Evolutionary conservation across 2,329 filamentous ascomycete species (phyloP).

Genomic region (Paecilomyces niveus): DNA sequence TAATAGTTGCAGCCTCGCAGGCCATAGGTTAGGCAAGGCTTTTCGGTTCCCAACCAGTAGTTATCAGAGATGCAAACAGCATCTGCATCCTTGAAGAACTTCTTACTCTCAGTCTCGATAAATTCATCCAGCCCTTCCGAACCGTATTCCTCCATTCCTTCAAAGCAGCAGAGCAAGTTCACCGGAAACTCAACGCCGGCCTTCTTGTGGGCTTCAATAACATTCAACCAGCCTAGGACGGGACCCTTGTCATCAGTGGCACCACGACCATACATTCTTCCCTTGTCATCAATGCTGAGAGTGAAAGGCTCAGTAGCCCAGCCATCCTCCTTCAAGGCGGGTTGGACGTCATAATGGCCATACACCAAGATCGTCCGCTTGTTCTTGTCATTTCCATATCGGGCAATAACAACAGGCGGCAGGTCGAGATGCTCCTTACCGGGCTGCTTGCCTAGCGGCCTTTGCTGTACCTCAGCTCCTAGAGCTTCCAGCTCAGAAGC

Average conservation of each 20-base stretch:
- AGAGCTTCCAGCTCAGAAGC: conserved; percentile 73
- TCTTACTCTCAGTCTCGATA: conserved; percentile 82
- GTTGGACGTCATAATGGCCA: conserved; percentile 98
- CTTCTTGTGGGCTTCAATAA: conserved; percentile 95
- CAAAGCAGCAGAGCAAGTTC: conserved; percentile 98
- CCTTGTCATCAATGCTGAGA: conserved; percentile 79
- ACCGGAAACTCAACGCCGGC: conserved; percentile 91
- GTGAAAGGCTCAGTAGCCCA: conserved; percentile 95
- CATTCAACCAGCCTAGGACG: conserved; percentile 94
- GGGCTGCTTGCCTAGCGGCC: conserved; percentile 83
- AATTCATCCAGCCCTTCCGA: conserved; percentile 95
- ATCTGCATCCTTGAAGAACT: conserved; percentile 91
- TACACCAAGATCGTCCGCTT: conserved; percentile 96
- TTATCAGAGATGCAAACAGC: conserved; percentile 98
- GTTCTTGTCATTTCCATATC: conserved; percentile 84
- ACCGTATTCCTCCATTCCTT: conserved; percentile 99
- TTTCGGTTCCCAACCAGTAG: conserved; percentile 99
- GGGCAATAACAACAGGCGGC: conserved; percentile 82
- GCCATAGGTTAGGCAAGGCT: conserved; percentile 95
- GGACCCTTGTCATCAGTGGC: conserved; percentile 97
- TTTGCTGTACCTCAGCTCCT: conserved; percentile 80
- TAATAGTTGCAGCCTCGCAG: conserved; percentile 98
- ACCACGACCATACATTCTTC: conserved; percentile 91
- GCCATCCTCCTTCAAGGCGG: conserved; percentile 84
- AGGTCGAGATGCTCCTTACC: conserved; percentile 85